Evolutionary conservation across 805 yeast genomes (phyloP).

Genomic region (Candida loeiensis): DNA sequence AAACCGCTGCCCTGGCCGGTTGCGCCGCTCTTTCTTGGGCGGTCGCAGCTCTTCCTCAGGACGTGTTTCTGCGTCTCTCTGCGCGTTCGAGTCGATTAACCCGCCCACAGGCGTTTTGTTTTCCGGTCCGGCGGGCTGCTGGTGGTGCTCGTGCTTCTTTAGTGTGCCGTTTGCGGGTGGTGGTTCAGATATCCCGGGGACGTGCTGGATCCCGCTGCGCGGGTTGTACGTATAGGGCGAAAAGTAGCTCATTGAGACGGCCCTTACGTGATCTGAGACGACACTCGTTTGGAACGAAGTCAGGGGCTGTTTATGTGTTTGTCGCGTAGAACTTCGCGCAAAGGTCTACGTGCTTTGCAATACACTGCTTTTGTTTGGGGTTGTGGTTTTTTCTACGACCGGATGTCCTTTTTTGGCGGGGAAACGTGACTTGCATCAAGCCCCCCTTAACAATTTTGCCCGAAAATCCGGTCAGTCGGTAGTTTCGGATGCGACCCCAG

Average conservation of each 20-base stretch:
- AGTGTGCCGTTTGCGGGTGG: neutral
- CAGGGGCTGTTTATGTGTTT: no score
- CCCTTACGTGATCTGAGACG: no score
- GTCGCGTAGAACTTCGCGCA: no score
- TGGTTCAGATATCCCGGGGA: constrained; percentile 1
- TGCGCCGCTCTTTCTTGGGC: constrained; percentile 30
- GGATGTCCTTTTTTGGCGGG: neutral
- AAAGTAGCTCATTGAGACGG: constrained; percentile 4
- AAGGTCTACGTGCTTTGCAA: no score
- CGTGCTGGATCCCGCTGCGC: constrained; percentile 1
- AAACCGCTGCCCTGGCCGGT: constrained; percentile 52
- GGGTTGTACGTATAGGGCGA: constrained; percentile 6
- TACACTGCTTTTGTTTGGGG: no score
- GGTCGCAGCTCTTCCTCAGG: constrained; percentile 1
- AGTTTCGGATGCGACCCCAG: constrained; percentile 1
- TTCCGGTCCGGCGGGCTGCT: neutral
- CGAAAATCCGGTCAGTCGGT: neutral
- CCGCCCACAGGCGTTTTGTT: neutral
- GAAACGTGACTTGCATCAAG: neutral
- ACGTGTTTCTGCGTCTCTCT: neutral
- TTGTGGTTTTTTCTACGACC: neutral
- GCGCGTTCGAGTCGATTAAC: neutral
- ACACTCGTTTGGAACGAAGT: no score
- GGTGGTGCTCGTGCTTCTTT: neutral
- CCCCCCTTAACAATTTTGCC: neutral